A percentile compares a stretch with the other conserved stretches of the same genome.
Evolutionary conservation across 1,284 basidiomycete genomes (phyloP).

Genomic region (Apiotrichum akiyoshidainum): DNA sequence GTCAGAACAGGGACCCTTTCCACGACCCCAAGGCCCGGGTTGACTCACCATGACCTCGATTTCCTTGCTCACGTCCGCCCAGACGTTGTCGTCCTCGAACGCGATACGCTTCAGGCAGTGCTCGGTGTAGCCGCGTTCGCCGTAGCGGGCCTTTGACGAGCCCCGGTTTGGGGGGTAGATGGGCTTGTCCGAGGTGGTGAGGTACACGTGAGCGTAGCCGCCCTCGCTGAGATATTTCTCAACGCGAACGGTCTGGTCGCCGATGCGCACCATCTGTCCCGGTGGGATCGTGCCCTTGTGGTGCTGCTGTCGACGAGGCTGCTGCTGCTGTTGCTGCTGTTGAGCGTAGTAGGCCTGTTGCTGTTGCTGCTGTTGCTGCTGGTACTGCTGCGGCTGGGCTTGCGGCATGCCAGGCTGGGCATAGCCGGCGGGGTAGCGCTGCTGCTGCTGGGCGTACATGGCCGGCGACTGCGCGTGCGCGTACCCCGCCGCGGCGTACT

Average conservation of each 20-base stretch:
- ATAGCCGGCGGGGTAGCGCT: constrained; percentile 1
- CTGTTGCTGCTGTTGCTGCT: neutral
- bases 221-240: constrained; percentile 92
- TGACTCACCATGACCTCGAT: constrained; percentile 92
- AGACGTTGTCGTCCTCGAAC: constrained; percentile 81
- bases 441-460: neutral
- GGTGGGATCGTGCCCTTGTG: constrained; percentile 54
- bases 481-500: neutral
- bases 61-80: constrained; percentile 94
- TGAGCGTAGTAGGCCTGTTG: neutral
- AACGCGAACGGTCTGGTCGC: constrained; percentile 81
- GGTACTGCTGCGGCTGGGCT: neutral
- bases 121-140: constrained; percentile 62
- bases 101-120: constrained; percentile 98
- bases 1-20: neutral
- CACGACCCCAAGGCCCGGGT: neutral
- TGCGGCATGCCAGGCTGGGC: neutral
- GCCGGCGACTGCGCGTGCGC: neutral
- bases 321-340: neutral
- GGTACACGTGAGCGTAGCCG: constrained; percentile 97
- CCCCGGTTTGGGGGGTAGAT: constrained; percentile 58
- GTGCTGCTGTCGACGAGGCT: constrained; percentile 18
- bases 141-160: constrained; percentile 50
- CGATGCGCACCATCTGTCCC: constrained; percentile 86
- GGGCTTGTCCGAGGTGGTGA: constrained; percentile 79